Conservation (phyloP, 768 basidiomycete genomes). For the Tricholoma sp. region DNA sequence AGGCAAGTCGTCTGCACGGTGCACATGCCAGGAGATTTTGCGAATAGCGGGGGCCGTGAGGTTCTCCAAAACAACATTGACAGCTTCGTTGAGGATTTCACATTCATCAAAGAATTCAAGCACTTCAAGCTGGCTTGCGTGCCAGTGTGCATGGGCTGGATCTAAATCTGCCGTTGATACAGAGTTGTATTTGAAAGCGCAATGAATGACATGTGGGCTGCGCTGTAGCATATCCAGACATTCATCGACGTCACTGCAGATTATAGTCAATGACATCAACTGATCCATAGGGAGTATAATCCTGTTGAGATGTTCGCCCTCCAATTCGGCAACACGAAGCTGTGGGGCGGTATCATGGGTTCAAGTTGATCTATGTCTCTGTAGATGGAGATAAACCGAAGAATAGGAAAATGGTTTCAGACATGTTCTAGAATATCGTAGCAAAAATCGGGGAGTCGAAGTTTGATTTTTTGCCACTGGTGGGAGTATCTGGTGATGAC, state of each 20-base stretch:
- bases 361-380: not conserved
- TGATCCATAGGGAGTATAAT: not conserved
- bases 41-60: not conserved
- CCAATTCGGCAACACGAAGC: not conserved
- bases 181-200: not conserved
- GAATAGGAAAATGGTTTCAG: not conserved
- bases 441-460: not conserved
- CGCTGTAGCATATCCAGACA: not conserved
- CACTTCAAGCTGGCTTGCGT: not conserved
- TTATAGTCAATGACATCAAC: not conserved
- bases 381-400: not conserved
- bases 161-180: not conserved
- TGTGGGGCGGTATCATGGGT: not conserved
- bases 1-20: not conserved
- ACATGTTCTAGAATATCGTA: not conserved
- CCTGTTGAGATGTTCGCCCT: not conserved
- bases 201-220: not conserved
- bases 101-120: not conserved
- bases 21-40: not conserved
- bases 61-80: not conserved
- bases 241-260: not conserved
- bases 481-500: not conserved
- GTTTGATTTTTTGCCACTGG: not conserved
- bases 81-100: not conserved
- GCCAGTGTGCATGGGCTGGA: not conserved